Conservation (phyloP, 202 grass and related monocot genomes). For the Sporobolus alterniflorus region DNA sequence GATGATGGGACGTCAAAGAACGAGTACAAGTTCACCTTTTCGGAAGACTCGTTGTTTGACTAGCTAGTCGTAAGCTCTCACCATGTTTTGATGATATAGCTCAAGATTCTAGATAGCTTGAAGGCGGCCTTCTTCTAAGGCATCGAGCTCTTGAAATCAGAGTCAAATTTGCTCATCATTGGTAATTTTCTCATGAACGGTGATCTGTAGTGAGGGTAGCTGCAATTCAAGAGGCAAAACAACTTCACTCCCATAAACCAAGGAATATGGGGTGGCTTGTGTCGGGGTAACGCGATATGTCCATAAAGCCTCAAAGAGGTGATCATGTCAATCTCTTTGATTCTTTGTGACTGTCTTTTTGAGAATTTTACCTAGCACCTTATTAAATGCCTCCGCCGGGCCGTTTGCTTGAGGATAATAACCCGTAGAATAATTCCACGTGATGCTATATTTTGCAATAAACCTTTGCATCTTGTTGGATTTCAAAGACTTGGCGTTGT, state of each 20-base stretch:
- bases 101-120: background rate
- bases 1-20: too few species aligned
- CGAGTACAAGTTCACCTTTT: too few species aligned
- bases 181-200: too few species aligned
- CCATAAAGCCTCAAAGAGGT: background rate
- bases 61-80: background rate
- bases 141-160: too few species aligned
- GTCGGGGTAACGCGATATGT: background rate
- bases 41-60: too few species aligned
- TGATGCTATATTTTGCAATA: background rate
- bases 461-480: background rate
- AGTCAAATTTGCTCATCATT: too few species aligned
- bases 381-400: background rate
- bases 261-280: background rate
- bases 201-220: too few species aligned
- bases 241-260: background rate
- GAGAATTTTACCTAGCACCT: background rate
- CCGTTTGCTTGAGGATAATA: constrained; percentile 7
- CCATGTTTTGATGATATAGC: background rate
- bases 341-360: background rate
- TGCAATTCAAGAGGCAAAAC: background rate
- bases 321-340: too few species aligned
- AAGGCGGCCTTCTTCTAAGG: background rate
- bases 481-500: background rate
- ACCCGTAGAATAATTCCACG: background rate